These are phyloP conservation scores for Fagus sylvatica DNA, from an alignment of 306 rosid species.

Conservation along the genomic window DNA sequence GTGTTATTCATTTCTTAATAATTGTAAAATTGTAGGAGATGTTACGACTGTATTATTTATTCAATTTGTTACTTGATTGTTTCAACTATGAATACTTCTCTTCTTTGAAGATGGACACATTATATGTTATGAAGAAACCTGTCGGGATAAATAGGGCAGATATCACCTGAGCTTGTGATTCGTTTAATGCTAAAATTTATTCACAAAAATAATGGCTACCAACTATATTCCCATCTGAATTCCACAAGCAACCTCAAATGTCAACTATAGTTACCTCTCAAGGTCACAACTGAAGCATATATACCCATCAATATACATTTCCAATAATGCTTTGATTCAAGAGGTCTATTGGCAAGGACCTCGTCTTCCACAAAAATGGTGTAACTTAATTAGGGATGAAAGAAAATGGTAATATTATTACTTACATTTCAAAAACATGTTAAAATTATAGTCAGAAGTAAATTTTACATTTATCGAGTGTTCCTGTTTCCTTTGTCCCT, in stretches of 20 bases:
- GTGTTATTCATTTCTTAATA: conserved; percentile 4
- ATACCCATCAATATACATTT: background rate
- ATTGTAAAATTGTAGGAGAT: background rate
- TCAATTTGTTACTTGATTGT: background rate
- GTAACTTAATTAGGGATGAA: background rate
- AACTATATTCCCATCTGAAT: background rate
- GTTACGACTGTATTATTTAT: background rate
- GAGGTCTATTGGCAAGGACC: background rate
- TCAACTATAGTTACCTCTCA: background rate
- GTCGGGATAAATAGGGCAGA: too few relatives aligned
- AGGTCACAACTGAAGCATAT: background rate
- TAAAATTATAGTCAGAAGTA: too few relatives aligned
- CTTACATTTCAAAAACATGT: too few relatives aligned
- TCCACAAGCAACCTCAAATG: background rate
- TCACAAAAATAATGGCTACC: too few relatives aligned
- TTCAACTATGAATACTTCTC: too few relatives aligned
- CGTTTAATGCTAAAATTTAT: too few relatives aligned
- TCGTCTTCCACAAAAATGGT: background rate
- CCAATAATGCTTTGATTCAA: background rate
- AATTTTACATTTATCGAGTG: too few relatives aligned
- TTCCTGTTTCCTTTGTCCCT: background rate
- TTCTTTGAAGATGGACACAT: too few relatives aligned
- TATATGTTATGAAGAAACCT: too few relatives aligned
- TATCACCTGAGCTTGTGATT: too few relatives aligned
- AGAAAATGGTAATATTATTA: background rate